These are phyloP conservation scores for Acaromyces ingoldii DNA, from an alignment of 1,284 basidiomycete genomes.

Conservation along the genomic window DNA sequence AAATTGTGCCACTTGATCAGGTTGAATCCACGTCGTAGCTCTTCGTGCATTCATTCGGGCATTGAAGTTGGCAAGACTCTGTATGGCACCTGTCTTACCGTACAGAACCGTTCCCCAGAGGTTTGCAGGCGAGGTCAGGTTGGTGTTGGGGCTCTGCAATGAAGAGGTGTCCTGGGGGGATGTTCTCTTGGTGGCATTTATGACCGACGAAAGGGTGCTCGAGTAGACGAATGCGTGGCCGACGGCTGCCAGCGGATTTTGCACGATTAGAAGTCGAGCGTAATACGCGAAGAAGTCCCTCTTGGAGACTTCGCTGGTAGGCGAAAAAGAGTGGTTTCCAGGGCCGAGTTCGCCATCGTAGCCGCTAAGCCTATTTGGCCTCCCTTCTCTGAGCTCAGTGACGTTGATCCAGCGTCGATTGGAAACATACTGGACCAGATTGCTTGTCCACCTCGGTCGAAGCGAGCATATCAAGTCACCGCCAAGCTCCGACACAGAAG, in stretches of 20 bases:
- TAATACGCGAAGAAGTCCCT: constrained; percentile 3
- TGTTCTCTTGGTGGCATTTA: neutral
- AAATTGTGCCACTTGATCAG: constrained; percentile 7
- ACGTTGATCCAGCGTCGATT: neutral
- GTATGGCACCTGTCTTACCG: neutral
- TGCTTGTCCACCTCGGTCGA: constrained; percentile 2
- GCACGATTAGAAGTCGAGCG: constrained; percentile 1
- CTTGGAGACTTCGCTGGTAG: constrained; percentile 1
- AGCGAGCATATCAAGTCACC: constrained; percentile 1
- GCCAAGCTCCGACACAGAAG: constrained; percentile 3
- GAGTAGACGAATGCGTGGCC: constrained; percentile 3
- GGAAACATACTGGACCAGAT: neutral
- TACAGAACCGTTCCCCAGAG: constrained; percentile 1
- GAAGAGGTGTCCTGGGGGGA: neutral
- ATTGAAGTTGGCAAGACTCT: constrained; percentile 2
- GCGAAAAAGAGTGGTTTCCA: constrained; percentile 3
- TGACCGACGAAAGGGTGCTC: neutral
- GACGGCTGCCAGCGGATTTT: neutral
- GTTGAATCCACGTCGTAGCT: constrained; percentile 5
- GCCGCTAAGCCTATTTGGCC: constrained; percentile 4
- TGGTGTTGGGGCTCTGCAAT: too few species aligned
- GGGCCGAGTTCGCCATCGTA: constrained; percentile 3
- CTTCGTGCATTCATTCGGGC: constrained; percentile 5
- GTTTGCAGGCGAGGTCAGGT: too few species aligned
- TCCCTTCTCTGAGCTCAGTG: neutral